These are phyloP conservation scores for Clavariopsis aquatica DNA, from an alignment of 495 filamentous ascomycete species.

Conservation along the genomic window DNA sequence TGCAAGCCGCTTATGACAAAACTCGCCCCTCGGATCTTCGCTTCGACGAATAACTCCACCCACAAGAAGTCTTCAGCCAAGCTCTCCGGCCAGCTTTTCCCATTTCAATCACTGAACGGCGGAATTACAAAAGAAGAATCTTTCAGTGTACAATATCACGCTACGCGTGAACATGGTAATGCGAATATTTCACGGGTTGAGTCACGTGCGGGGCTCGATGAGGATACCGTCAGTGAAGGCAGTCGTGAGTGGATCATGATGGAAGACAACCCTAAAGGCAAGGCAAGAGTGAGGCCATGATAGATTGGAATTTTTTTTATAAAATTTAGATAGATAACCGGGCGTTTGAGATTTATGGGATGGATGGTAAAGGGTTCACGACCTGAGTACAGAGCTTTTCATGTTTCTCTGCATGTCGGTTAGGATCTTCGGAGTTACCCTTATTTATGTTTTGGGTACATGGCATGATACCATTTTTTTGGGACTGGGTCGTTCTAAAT, in stretches of 20 bases:
- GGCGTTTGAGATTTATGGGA: too few relatives aligned
- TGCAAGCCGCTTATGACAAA: conserved; percentile 19
- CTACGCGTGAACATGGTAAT: not conserved
- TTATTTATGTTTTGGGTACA: not conserved
- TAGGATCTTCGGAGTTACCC: not conserved
- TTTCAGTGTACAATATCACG: conserved; percentile 15
- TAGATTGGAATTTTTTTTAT: too few relatives aligned
- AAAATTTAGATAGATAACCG: too few relatives aligned
- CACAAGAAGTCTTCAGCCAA: conserved; percentile 7
- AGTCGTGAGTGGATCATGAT: not conserved
- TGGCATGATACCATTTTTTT: not conserved
- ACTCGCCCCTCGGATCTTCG: conserved; percentile 15
- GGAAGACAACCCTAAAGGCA: not conserved
- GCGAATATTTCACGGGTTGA: not conserved
- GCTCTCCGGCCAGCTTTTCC: not conserved
- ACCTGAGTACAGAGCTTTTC: too few relatives aligned
- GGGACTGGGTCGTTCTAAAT: too few relatives aligned
- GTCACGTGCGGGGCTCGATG: not conserved
- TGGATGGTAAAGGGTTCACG: too few relatives aligned
- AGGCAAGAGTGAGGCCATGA: not conserved
- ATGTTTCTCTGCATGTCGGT: too few relatives aligned
- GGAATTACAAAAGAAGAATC: conserved; percentile 18
- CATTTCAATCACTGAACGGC: conserved; percentile 24
- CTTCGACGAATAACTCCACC: conserved; percentile 8
- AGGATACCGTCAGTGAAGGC: not conserved